A percentile compares a stretch with the other conserved stretches of the same genome.
These are phyloP conservation scores for Fusarium annulatum DNA, from an alignment of 2,329 filamentous ascomycete species.

Conservation along the genomic window DNA sequence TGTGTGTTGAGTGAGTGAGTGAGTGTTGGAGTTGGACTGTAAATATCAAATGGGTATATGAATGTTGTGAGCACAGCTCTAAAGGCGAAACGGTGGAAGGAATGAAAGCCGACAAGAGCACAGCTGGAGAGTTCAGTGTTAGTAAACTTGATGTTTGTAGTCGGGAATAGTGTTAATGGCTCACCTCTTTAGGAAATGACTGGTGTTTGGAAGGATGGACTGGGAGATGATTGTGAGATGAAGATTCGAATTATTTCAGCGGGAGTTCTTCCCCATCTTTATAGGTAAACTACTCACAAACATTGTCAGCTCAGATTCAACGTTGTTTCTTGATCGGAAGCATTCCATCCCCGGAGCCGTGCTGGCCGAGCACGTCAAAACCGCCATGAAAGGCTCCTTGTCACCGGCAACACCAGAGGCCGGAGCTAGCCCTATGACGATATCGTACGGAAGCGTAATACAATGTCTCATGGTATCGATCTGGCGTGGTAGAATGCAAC, in stretches of 20 bases:
- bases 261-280: constrained; percentile 5
- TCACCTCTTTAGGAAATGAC: constrained; percentile 40
- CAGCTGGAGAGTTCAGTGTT: constrained; percentile 17
- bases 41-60: constrained; percentile 24
- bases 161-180: not conserved
- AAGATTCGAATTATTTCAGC: not conserved
- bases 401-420: constrained; percentile 25
- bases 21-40: constrained; percentile 14
- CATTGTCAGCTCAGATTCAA: not conserved
- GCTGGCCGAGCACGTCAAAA: not conserved
- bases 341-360: constrained; percentile 8
- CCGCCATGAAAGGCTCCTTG: not conserved
- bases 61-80: constrained; percentile 39
- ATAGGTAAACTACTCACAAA: not conserved
- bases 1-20: not conserved
- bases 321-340: constrained; percentile 1
- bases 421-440: constrained; percentile 7
- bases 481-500: not conserved
- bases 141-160: not conserved
- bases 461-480: not conserved
- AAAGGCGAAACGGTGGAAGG: constrained; percentile 21
- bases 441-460: not conserved
- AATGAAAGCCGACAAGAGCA: constrained; percentile 35
- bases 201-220: constrained; percentile 24
- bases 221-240: constrained; percentile 1